Percentiles rank a stretch among this genome's conserved stretches.
Conservation (phyloP, 345 rosid species). For the Brassica nigra region DNA sequence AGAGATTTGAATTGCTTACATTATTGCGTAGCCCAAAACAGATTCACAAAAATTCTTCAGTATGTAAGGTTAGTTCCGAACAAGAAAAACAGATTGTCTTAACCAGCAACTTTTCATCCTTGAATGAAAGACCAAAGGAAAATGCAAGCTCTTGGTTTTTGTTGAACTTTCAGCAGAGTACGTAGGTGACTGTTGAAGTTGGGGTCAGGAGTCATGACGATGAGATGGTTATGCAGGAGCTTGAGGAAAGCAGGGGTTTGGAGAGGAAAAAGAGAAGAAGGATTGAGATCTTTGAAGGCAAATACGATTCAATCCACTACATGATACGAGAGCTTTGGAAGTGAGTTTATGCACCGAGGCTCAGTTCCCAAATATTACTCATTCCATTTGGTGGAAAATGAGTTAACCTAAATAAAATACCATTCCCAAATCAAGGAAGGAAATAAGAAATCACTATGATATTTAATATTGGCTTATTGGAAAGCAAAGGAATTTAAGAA, state of each 20-base stretch:
- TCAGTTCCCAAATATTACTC: conserved; percentile 24
- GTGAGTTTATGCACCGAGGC: conserved; percentile 12
- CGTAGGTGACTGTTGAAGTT: not conserved
- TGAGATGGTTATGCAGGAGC: not conserved
- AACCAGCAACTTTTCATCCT: not conserved
- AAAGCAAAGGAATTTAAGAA: conserved; percentile 27
- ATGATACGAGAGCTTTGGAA: not conserved
- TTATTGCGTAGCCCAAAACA: not conserved
- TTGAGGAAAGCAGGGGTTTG: not conserved
- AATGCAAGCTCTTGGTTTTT: not conserved
- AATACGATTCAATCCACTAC: too few species aligned
- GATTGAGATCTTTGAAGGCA: not conserved
- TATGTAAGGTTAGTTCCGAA: not conserved
- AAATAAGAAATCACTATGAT: conserved; percentile 47
- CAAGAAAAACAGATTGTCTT: not conserved
- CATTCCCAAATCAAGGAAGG: conserved; percentile 59
- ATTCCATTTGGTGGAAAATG: conserved; percentile 66
- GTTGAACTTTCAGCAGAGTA: too few species aligned
- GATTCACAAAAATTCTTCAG: not conserved
- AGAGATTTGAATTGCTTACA: not conserved
- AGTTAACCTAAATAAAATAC: conserved; percentile 41
- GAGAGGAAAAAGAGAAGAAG: not conserved
- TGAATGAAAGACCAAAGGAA: too few species aligned
- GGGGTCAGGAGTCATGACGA: not conserved
- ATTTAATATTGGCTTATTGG: conserved; percentile 48